Evolutionary conservation across 2,329 filamentous ascomycete genomes (phyloP), one percentile per base, ranked within the genome.

Genomic region (Elsinoe arachidis): DNA sequence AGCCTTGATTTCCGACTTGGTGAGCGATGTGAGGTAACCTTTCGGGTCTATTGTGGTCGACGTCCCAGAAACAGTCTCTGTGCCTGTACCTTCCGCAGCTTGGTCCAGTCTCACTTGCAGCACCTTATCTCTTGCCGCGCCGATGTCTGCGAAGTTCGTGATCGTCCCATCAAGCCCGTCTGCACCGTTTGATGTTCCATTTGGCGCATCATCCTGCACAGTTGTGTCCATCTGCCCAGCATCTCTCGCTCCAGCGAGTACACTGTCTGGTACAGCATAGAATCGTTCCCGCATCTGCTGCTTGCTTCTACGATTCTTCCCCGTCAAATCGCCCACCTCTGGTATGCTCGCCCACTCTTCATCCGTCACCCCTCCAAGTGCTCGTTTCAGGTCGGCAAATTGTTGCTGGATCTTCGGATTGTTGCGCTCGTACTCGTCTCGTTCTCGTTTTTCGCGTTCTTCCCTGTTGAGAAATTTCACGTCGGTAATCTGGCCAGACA

Each of bases 341-440:
- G 93, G 95, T 39, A 99, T 78, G 66, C 85, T 95, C 38, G 90
- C 90, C 93, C 93, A 99, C 66, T 99, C 91, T 61, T 99, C 92
- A 69, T 97, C 92, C 43, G 88, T 88, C 26, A 99, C 87, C 5
- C 85, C 87, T 39, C 88, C 86, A 37, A 99, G 80, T 4, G 89
- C 90, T 67, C 95, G 83, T 74, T 99, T 99, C 54, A 97, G 76
- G 66, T 97, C 93, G 69, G 91, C 90, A 71, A 99, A 99, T 72
- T 99, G 93, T 64, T 96, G 89, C 69, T 95, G 89, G 55, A 99
- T 96, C 74, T 97, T 99, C 12, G 93, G 93, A 70, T 99, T 97
- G 71, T 96, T 92, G 65, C 87, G 85, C 76, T 99, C 92, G 80
- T 96, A 95, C 68, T 97, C 91, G 69, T 96, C 90, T 71, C 81